Conservation (phyloP, 768 basidiomycete genomes). For the Tremella fuciformis region DNA sequence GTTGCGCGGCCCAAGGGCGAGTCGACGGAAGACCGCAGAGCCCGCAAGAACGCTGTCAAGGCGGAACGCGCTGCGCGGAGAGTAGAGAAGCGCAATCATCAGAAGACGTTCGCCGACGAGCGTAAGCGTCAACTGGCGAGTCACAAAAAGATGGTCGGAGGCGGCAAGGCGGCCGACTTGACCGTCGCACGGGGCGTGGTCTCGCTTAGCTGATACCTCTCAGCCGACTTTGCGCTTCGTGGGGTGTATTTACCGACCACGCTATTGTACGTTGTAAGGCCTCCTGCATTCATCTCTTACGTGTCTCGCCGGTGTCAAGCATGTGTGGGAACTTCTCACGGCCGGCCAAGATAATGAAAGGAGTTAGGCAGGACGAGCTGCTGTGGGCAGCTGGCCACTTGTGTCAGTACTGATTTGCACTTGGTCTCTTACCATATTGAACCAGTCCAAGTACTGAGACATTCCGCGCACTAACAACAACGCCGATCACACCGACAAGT, state of each 20-base stretch:
- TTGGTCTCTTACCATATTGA: no score
- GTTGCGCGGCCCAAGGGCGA: conserved; percentile 72
- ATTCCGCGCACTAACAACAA: no score
- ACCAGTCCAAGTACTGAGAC: no score
- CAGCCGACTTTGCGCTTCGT: not conserved
- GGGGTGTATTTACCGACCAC: not conserved
- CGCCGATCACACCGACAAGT: no score
- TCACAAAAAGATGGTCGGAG: conserved; percentile 47
- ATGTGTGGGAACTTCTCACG: no score
- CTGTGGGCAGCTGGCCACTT: no score
- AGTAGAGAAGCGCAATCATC: conserved; percentile 55
- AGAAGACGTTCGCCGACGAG: conserved; percentile 54
- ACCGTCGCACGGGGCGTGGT: conserved; percentile 32
- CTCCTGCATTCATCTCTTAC: no score
- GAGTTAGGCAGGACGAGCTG: no score
- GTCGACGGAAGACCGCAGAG: conserved; percentile 56
- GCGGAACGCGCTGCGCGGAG: conserved; percentile 54
- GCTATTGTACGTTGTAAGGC: no score
- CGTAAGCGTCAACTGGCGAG: conserved; percentile 52
- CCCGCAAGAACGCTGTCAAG: conserved; percentile 55
- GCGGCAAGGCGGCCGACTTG: conserved; percentile 50
- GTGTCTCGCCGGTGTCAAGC: no score
- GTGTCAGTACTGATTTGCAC: no score
- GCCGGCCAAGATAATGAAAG: no score
- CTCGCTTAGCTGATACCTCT: conserved; percentile 23